Evolutionary conservation across 345 rosid genomes (phyloP).

Genomic region (Gossypium mustelinum): DNA sequence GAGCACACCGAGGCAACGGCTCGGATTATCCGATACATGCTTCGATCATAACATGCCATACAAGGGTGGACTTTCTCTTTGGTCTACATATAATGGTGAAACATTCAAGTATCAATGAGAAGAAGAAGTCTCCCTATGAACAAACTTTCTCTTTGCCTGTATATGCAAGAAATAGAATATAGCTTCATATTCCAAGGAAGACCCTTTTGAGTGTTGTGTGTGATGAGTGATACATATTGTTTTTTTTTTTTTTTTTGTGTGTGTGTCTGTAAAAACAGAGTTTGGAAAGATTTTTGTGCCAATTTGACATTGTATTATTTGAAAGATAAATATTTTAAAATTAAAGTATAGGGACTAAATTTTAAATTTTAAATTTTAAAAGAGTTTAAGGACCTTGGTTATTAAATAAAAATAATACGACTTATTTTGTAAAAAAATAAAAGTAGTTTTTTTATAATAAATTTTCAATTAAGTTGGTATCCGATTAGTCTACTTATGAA

Average conservation of each 20-base stretch:
- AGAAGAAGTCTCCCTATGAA: slow-evolving; percentile 20
- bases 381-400: no score
- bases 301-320: background rate
- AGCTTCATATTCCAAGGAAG: background rate
- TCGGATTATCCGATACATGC: slow-evolving; percentile 35
- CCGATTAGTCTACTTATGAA: no score
- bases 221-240: background rate
- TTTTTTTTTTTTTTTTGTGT: background rate
- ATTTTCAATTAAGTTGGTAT: no score
- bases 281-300: background rate
- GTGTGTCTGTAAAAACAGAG: background rate
- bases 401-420: no score
- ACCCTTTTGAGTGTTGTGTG: background rate
- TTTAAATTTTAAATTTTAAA: no score
- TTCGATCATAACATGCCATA: slow-evolving; percentile 31
- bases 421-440: no score
- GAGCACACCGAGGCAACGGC: slow-evolving; percentile 73
- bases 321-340: background rate
- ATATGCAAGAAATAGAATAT: no score
- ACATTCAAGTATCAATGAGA: slow-evolving; percentile 18
- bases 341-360: no score
- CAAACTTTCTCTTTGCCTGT: no score
- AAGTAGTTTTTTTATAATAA: no score
- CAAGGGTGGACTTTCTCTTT: slow-evolving; percentile 30
- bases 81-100: slow-evolving; percentile 54